phyloP scores from a whole-genome alignment of 2,329 filamentous ascomycete genomes.

The Penicillium decumbens region DNA sequence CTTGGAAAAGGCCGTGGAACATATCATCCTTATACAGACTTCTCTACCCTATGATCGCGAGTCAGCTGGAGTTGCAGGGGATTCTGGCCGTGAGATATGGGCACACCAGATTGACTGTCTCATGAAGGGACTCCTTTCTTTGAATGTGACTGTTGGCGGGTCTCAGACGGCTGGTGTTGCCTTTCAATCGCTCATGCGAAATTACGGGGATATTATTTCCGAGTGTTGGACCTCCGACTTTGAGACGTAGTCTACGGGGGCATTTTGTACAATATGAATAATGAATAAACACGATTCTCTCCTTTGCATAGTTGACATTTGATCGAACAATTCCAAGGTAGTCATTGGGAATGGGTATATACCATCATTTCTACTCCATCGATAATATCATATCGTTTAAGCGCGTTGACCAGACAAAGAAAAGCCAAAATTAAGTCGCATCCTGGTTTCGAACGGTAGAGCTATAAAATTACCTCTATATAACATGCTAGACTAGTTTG shows the following conservation, averaged over 20 bases:
- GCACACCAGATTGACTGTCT: constrained; percentile 15
- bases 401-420: too few relatives aligned
- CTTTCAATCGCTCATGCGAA: constrained; percentile 10
- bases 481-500: too few relatives aligned
- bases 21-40: constrained; percentile 1
- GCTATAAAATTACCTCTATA: too few relatives aligned
- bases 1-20: constrained; percentile 17
- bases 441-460: too few relatives aligned
- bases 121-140: constrained; percentile 21
- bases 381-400: too few relatives aligned
- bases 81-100: constrained; percentile 1
- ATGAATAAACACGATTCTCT: neutral
- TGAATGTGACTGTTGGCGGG: constrained; percentile 23
- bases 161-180: constrained; percentile 13
- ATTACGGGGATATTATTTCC: constrained; percentile 19
- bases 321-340: neutral
- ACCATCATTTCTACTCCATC: too few relatives aligned
- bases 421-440: too few relatives aligned
- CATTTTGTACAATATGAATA: neutral
- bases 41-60: neutral
- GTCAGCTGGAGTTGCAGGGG: neutral
- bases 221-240: constrained; percentile 22
- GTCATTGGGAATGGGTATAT: neutral
- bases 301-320: too few relatives aligned
- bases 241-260: constrained; percentile 1